These are phyloP conservation scores for Boletus rufocinnamomeus DNA, from an alignment of 768 basidiomycete species.

Conservation along the genomic window DNA sequence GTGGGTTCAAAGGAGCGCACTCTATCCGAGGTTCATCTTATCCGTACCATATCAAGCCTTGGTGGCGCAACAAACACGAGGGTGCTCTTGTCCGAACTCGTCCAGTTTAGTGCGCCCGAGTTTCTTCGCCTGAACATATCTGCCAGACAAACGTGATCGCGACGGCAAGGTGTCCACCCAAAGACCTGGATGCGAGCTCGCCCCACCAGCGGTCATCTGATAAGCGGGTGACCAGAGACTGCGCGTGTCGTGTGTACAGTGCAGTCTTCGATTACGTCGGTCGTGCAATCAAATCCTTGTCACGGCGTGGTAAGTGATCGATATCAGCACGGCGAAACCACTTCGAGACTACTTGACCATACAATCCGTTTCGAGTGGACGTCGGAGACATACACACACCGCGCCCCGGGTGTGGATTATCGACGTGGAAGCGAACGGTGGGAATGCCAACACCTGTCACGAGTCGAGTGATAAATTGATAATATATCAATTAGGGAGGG, in stretches of 20 bases:
- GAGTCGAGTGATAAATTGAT: constrained; percentile 1
- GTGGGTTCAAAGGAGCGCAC: constrained; percentile 15
- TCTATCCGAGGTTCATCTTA: background rate
- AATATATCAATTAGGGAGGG: background rate
- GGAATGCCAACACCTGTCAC: constrained; percentile 18
- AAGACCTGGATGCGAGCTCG: background rate
- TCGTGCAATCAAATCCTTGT: background rate
- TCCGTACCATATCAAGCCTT: constrained; percentile 5
- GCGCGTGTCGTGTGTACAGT: background rate
- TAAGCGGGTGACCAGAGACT: constrained; percentile 3
- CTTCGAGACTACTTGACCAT: background rate
- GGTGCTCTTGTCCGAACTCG: background rate
- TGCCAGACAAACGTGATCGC: background rate
- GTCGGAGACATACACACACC: background rate
- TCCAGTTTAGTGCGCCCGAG: constrained; percentile 1
- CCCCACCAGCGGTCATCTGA: background rate
- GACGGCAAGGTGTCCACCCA: background rate
- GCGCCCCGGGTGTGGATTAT: constrained; percentile 15
- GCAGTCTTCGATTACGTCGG: constrained; percentile 24
- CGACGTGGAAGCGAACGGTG: constrained; percentile 20
- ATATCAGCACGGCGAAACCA: constrained; percentile 2
- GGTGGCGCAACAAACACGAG: constrained; percentile 2
- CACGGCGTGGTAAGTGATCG: background rate
- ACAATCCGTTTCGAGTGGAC: constrained; percentile 14
- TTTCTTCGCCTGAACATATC: background rate